Base-by-base conservation (phyloP, 164 flowering plant genomes). In the Chimonanthus salicifolius region DNA sequence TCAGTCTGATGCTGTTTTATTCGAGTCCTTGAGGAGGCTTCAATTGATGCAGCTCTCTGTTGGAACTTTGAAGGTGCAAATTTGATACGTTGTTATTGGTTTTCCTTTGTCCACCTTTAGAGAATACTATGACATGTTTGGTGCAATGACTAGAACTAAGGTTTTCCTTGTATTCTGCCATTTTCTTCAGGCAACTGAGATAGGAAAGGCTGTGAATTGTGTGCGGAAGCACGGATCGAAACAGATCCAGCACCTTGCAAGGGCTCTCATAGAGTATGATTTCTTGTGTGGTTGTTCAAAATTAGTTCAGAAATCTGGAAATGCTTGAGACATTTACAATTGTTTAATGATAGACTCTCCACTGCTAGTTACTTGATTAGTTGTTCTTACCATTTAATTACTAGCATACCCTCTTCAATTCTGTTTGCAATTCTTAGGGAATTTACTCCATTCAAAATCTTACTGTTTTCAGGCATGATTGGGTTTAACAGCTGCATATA, bases 191-290 rank as follows among this genome's bases (percentile, higher is more conserved):
- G 83, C 85, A 43, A 93, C 99, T 2, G 94, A 88, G 80, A 93
- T 95, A 78, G 99, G 99, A 63, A 95, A 88, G 83, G 85, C 94
- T 60, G 99, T 95, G 33, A 88, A 86, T 80, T 73, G 72, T 47
- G 69, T 95, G 9, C 79, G 91, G 49, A 93, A 86, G 82, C 94
- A 90, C 78, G 82, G 83, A 64, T 85, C 92, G 47, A 82, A 82
- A 82, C 75, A 88, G 69, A 87, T 89, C 64, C 81, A 88, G 2
- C 79, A 86, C 63, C 88, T 95, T 58, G 85, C 89, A 0, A 80
- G 80, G 49, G 66, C 78, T 70, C 90, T 95, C 51, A 83, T 93
- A n/a, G 80, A 72, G 97, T 94, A 87, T 20, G 92, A 58, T 70
- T 63, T 79, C 18, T 46, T 18, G 2, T 33, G 62, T 47, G 33